A percentile compares a stretch with the other conserved stretches of the same genome.
phyloP scores from a whole-genome alignment of 345 rosid genomes.

The Viola odorata region DNA sequence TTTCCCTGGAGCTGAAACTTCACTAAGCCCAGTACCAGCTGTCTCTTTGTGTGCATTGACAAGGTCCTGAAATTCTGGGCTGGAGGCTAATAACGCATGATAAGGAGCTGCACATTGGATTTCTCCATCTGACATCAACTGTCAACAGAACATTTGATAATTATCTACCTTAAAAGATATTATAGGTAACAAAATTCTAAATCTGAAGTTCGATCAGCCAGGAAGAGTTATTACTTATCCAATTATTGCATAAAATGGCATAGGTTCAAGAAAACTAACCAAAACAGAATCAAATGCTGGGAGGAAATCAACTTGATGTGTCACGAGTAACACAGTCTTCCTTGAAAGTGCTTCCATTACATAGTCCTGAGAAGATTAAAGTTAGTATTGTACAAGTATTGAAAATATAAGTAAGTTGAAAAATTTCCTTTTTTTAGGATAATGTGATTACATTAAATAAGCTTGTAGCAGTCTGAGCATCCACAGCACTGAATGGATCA shows the following conservation, averaged over 20 bases:
- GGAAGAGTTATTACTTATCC: background rate
- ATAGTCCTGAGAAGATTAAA: conserved; percentile 56
- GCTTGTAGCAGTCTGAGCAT: conserved; percentile 89
- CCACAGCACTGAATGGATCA: conserved; percentile 97
- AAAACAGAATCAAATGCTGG: conserved; percentile 82
- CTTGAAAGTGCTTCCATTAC: conserved; percentile 64
- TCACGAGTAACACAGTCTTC: conserved; percentile 78
- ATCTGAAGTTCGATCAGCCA: background rate
- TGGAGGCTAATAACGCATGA: conserved; percentile 52
- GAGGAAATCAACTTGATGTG: conserved; percentile 96
- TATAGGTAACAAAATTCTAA: background rate
- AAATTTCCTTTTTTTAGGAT: background rate
- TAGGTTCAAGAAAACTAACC: conserved; percentile 39
- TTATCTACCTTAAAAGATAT: background rate
- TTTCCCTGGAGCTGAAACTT: conserved; percentile 33
- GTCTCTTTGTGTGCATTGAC: conserved; percentile 94
- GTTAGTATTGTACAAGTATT: conserved; percentile 20
- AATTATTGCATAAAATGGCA: background rate
- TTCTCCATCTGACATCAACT: conserved; percentile 92
- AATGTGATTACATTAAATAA: conserved; percentile 61
- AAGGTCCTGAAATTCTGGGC: conserved; percentile 73
- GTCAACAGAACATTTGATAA: conserved; percentile 12
- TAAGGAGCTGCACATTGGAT: conserved; percentile 67
- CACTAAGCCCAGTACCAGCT: conserved; percentile 65
- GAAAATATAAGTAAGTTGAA: background rate